Percentiles rank a stretch among this genome's conserved stretches.
These are phyloP conservation scores for Paraphaeosphaeria minitans DNA, from an alignment of 2,329 filamentous ascomycete genomes.

Conservation along the genomic window DNA sequence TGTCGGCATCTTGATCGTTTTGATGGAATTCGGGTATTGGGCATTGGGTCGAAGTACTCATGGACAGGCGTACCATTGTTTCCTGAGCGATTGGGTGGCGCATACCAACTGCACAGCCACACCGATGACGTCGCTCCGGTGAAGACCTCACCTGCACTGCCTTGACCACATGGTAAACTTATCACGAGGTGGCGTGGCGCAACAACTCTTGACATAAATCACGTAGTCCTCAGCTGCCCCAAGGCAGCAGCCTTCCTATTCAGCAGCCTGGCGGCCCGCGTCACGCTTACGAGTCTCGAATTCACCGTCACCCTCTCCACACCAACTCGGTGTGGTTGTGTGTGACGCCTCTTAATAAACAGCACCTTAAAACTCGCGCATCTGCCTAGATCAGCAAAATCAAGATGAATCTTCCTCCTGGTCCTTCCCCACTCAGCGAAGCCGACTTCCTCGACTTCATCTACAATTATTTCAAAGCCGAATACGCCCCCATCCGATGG, in stretches of 20 bases:
- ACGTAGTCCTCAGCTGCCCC: background rate
- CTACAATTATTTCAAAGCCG: constrained; percentile 46
- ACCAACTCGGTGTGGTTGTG: background rate
- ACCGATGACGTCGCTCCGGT: constrained; percentile 1
- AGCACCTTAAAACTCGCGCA: background rate
- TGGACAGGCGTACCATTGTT: too few species aligned
- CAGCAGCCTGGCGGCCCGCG: background rate
- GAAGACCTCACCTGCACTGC: background rate
- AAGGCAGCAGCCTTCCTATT: constrained; percentile 4
- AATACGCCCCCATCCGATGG: constrained; percentile 45
- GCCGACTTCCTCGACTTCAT: constrained; percentile 43
- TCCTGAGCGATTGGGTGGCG: constrained; percentile 1
- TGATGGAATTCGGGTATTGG: background rate
- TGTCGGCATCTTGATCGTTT: too few species aligned
- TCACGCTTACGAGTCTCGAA: background rate
- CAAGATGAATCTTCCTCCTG: constrained; percentile 41
- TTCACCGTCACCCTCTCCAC: background rate
- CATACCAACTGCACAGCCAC: background rate
- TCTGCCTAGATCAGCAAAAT: background rate
- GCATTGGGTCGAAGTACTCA: background rate
- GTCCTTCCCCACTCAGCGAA: constrained; percentile 38
- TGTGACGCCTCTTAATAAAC: background rate
- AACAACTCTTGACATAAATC: background rate
- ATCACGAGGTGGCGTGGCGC: constrained; percentile 6
- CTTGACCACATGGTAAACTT: background rate